A percentile compares a stretch with the other conserved stretches of the same genome.
phyloP scores from a whole-genome alignment of 2,329 filamentous ascomycete genomes.

The Neurospora crassa region DNA sequence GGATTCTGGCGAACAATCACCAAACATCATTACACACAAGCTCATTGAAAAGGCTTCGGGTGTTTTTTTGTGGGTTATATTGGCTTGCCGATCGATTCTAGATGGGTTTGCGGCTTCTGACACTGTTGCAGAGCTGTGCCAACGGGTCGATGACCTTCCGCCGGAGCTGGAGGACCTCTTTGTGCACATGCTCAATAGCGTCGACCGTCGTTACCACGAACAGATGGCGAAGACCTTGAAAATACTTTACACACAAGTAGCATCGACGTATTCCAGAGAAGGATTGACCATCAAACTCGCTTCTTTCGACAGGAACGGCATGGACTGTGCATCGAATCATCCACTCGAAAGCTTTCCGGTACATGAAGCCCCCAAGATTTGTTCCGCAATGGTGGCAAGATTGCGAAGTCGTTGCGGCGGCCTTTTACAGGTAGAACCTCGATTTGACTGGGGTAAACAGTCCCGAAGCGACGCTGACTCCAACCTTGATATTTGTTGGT shows the following conservation, averaged over 20 bases:
- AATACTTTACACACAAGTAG: neutral
- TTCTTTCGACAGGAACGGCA: neutral
- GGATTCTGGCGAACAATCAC: neutral
- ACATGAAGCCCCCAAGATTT: neutral
- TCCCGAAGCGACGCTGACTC: too few species aligned
- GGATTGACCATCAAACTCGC: neutral
- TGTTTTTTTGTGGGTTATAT: slow-evolving; percentile 14
- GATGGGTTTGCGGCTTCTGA: slow-evolving; percentile 8
- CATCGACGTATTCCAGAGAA: too few species aligned
- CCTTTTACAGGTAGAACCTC: neutral
- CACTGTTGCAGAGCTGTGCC: slow-evolving; percentile 3
- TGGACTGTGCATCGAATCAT: neutral
- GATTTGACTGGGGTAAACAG: fast-evolving
- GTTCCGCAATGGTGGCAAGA: neutral
- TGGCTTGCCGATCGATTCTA: slow-evolving; percentile 9
- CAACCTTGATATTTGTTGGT: neutral
- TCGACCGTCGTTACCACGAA: slow-evolving; percentile 1
- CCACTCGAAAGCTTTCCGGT: neutral
- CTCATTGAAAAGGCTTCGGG: slow-evolving; percentile 9
- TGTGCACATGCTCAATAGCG: slow-evolving; percentile 8
- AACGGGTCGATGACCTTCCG: slow-evolving; percentile 7
- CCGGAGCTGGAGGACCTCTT: slow-evolving; percentile 9
- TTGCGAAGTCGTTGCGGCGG: slow-evolving; percentile 9
- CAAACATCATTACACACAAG: neutral
- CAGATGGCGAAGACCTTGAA: slow-evolving; percentile 2